phyloP scores from a whole-genome alignment of 2,329 filamentous ascomycete genomes.

The Byssothecium circinans region DNA sequence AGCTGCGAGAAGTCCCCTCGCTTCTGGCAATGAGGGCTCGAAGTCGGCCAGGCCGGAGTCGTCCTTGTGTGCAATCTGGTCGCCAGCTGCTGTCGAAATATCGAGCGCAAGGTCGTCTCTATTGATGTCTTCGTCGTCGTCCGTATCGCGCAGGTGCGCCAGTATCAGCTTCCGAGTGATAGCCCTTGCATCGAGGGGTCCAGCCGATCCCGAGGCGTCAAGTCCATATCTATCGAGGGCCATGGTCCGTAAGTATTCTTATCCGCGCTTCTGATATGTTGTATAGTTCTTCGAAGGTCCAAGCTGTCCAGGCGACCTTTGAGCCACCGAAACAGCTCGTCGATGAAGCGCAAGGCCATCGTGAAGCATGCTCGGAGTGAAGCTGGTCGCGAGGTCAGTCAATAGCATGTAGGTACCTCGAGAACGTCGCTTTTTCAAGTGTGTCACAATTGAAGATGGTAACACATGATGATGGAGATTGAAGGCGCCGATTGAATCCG shows the following conservation, averaged over 20 bases:
- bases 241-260: neutral
- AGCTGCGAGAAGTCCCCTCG: slow-evolving; percentile 8
- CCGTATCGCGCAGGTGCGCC: neutral
- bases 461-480: no score
- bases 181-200: neutral
- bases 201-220: no score
- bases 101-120: neutral
- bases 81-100: neutral
- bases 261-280: neutral
- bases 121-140: neutral
- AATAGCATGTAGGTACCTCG: no score
- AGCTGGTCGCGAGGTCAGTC: neutral
- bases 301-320: neutral
- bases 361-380: neutral
- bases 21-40: slow-evolving; percentile 3
- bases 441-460: neutral
- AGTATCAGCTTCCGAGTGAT: neutral
- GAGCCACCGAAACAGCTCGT: neutral
- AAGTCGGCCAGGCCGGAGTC: neutral
- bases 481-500: no score
- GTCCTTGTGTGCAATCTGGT: neutral
- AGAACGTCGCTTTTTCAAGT: neutral
- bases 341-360: neutral
- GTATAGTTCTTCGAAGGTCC: neutral
- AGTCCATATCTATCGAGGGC: neutral